Conservation (phyloP, 495 filamentous ascomycete species). For the Podospora appendiculata region DNA sequence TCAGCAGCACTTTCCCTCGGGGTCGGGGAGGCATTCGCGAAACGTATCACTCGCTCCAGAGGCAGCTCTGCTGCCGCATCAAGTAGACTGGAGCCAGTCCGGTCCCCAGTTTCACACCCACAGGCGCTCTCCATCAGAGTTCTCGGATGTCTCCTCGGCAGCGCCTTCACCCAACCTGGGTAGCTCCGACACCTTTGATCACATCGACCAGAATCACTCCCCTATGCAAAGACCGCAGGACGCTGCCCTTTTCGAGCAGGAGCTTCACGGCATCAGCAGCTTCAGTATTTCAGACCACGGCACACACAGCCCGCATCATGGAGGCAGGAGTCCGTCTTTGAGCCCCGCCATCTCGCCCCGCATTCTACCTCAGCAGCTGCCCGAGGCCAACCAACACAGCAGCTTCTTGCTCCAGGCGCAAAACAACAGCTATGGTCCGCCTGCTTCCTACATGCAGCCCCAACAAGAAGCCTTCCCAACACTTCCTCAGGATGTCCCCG, state of each 20-base stretch:
- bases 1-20: constrained; percentile 47
- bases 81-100: constrained; percentile 61
- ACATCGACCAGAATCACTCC: constrained; percentile 62
- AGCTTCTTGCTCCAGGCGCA: constrained; percentile 43
- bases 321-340: constrained; percentile 66
- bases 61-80: constrained; percentile 60
- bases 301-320: constrained; percentile 44
- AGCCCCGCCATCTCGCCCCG: constrained; percentile 83
- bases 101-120: constrained; percentile 66
- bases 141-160: constrained; percentile 77
- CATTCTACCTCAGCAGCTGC: constrained; percentile 64
- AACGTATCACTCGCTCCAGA: constrained; percentile 76
- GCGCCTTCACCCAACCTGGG: constrained; percentile 72
- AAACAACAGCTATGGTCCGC: constrained; percentile 38
- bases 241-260: constrained; percentile 56
- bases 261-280: constrained; percentile 64
- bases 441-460: constrained; percentile 50
- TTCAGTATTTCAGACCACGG: constrained; percentile 78
- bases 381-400: constrained; percentile 37
- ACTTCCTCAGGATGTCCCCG: constrained; percentile 35
- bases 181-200: constrained; percentile 74
- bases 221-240: constrained; percentile 76
- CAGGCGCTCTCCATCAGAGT: constrained; percentile 79
- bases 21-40: constrained; percentile 58
- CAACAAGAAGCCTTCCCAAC: constrained; percentile 50